Conservation (phyloP, 306 rosid genomes). For the Quercus robur region DNA sequence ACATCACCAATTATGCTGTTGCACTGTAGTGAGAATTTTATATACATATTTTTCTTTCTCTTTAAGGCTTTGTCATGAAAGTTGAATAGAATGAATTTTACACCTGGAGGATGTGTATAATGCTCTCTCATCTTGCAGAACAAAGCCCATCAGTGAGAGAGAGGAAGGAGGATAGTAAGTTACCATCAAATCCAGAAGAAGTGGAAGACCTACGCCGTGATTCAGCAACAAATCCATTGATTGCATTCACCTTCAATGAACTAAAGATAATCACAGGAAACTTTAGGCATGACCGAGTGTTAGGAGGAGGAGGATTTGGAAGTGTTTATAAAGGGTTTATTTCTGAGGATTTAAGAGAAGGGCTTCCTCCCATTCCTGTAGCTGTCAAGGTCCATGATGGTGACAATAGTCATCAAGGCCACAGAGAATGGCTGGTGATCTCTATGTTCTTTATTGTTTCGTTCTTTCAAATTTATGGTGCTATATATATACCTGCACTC, state of each 20-base stretch:
- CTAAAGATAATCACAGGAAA: constrained; percentile 70
- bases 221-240: constrained; percentile 79
- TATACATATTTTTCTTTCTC: not conserved
- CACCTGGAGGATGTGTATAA: not conserved
- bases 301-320: constrained; percentile 99
- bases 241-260: constrained; percentile 73
- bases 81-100: not conserved
- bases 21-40: not conserved
- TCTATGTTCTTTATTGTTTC: constrained; percentile 13
- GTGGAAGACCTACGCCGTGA: constrained; percentile 89
- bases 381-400: constrained; percentile 99
- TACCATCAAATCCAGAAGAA: constrained; percentile 92
- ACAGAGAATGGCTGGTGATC: constrained; percentile 98
- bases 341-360: constrained; percentile 72
- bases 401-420: constrained; percentile 92
- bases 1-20: not conserved
- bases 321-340: constrained; percentile 90
- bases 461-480: not conserved
- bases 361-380: constrained; percentile 58
- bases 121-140: constrained; percentile 37
- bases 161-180: constrained; percentile 48
- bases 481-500: not conserved
- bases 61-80: not conserved
- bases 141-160: constrained; percentile 38
- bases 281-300: constrained; percentile 70